These are phyloP conservation scores for Cystobasidium tubakii DNA, from an alignment of 768 basidiomycete genomes.

Conservation along the genomic window DNA sequence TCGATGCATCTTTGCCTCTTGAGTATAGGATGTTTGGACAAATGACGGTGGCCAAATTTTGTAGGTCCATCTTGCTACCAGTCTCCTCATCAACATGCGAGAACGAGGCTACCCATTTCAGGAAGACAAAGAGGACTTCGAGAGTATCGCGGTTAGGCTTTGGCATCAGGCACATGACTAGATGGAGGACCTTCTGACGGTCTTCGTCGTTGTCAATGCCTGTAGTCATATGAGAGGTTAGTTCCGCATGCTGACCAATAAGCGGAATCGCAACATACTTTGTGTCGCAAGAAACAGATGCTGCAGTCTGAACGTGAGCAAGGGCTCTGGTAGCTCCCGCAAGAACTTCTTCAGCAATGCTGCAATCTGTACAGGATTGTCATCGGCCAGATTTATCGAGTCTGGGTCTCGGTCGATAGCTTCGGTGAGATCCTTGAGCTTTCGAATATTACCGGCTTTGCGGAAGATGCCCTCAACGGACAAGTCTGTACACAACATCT, in stretches of 20 bases:
- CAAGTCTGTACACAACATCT: constrained; percentile 63
- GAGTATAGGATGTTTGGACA: constrained; percentile 92
- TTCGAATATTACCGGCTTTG: constrained; percentile 93
- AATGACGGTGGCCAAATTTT: constrained; percentile 92
- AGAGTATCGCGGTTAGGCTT: constrained; percentile 92
- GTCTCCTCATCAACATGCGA: constrained; percentile 96
- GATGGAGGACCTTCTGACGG: constrained; percentile 73
- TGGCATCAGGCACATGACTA: constrained; percentile 77
- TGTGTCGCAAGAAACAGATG: constrained; percentile 79
- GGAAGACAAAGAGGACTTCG: constrained; percentile 95
- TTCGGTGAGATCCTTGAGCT: constrained; percentile 82
- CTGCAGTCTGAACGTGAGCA: constrained; percentile 91
- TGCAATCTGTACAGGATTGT: constrained; percentile 94
- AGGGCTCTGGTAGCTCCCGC: constrained; percentile 88
- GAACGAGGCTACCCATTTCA: constrained; percentile 99
- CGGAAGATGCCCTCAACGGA: constrained; percentile 98
- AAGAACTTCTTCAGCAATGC: constrained; percentile 96
- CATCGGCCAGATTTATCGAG: constrained; percentile 82
- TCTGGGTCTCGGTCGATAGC: constrained; percentile 88
- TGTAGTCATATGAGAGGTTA: constrained; percentile 47
- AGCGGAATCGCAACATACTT: constrained; percentile 56
- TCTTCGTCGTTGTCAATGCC: constrained; percentile 69
- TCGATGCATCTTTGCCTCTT: constrained; percentile 68
- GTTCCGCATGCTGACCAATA: too few relatives aligned
- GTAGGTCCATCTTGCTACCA: constrained; percentile 95